Percentiles rank a stretch among this genome's conserved stretches.
Evolutionary conservation across 2,329 filamentous ascomycete species (phyloP).

Genomic region (Coniochaeta sp.): DNA sequence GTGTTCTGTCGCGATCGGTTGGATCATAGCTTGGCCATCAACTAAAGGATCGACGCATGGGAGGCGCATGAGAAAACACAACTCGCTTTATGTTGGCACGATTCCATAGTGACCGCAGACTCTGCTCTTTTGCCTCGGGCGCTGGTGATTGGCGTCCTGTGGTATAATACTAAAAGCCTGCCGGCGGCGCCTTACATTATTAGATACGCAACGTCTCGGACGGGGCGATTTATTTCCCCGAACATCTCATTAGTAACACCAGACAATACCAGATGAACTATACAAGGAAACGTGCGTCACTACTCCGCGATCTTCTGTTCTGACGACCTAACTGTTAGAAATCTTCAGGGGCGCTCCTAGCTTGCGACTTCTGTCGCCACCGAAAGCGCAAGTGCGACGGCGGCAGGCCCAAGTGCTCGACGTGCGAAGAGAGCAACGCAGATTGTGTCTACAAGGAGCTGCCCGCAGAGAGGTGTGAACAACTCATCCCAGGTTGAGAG

Average conservation of each 20-base stretch:
- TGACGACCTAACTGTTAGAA: constrained; percentile 4
- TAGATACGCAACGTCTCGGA: neutral
- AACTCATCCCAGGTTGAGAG: neutral
- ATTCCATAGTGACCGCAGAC: neutral
- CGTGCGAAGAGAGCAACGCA: constrained; percentile 4
- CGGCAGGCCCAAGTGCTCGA: neutral
- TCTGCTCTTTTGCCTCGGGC: neutral
- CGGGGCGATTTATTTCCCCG: neutral
- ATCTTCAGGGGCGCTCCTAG: constrained; percentile 25
- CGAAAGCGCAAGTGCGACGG: constrained; percentile 9
- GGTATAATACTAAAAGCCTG: neutral
- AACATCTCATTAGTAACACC: constrained; percentile 5
- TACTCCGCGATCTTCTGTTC: neutral
- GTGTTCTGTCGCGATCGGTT: neutral
- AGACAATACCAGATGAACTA: constrained; percentile 19
- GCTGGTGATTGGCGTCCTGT: neutral
- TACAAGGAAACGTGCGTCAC: constrained; percentile 25
- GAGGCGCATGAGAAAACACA: neutral
- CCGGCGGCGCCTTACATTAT: neutral
- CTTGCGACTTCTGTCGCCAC: constrained; percentile 25
- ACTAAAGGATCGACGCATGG: neutral
- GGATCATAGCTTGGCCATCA: neutral
- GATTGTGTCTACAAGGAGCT: constrained; percentile 4
- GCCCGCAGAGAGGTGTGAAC: constrained; percentile 20
- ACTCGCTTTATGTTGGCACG: neutral